Percentiles rank a stretch among this genome's conserved stretches.
Conservation (phyloP, 2,329 filamentous ascomycete species). For the Ceratocystis smalleyi region DNA sequence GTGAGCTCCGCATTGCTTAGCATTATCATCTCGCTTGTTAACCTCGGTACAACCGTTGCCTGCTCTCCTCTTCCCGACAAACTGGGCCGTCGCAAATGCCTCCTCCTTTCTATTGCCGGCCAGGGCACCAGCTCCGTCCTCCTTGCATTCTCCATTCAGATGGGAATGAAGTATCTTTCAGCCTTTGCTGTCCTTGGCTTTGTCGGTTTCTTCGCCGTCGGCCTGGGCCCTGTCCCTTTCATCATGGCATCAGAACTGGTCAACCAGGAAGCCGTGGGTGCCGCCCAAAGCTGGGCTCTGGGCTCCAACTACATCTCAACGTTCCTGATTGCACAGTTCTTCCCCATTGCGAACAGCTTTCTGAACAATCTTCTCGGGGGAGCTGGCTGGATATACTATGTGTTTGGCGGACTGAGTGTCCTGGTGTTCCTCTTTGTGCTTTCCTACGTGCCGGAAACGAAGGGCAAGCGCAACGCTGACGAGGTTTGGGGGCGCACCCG, state of each 20-base stretch:
- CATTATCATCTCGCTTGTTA: conserved; percentile 73
- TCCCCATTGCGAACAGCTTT: conserved; percentile 67
- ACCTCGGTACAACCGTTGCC: conserved; percentile 64
- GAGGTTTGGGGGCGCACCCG: conserved; percentile 74
- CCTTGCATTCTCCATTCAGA: conserved; percentile 66
- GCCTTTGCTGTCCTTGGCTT: conserved; percentile 71
- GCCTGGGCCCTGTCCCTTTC: conserved; percentile 86
- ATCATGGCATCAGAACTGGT: conserved; percentile 87
- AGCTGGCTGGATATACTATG: conserved; percentile 72
- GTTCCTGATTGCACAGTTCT: conserved; percentile 86
- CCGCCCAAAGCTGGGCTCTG: conserved; percentile 76
- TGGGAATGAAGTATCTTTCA: conserved; percentile 56
- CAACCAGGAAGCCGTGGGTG: conserved; percentile 75
- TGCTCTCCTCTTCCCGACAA: conserved; percentile 77
- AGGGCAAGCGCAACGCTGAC: conserved; percentile 65
- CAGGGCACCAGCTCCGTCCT: conserved; percentile 67
- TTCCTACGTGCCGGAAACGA: conserved; percentile 70
- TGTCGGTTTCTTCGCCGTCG: conserved; percentile 77
- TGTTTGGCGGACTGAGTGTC: conserved; percentile 65
- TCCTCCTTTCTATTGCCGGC: conserved; percentile 67
- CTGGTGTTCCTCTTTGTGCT: conserved; percentile 57
- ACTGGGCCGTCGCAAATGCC: conserved; percentile 71
- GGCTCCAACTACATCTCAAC: conserved; percentile 82
- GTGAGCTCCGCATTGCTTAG: conserved; percentile 71
- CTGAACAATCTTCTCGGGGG: conserved; percentile 50